Base-by-base conservation (phyloP, 352 stramenopile species). In the Phytopythium helicoides region DNA sequence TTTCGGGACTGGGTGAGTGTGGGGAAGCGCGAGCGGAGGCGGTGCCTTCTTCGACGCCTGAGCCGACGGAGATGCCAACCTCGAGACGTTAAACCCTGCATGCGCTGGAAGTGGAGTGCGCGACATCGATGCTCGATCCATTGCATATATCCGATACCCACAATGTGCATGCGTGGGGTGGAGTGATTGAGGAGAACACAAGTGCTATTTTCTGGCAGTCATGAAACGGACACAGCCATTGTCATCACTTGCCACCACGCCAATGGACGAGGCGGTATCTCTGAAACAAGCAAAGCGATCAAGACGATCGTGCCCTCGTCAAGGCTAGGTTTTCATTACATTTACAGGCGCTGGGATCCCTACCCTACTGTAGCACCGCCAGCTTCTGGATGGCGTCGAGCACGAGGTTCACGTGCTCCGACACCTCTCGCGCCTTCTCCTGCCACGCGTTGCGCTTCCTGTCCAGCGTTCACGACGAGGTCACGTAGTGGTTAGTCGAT, bases 371-470 rank as follows among this genome's bases (percentile, higher is more conserved):
- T 23, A 92, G 71, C 5, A 69, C 56, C 25, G 71, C 83, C 46
- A 91, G 81, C 54, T 90, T 77, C 52, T 88, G 75, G 60, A 92
- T 90, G 26, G 70, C 77, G 15, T 87, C 68, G 39, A 91, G 75
- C 44, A 87, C 83, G 40, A 86, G 68, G 53, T 87, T 87, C 39
- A 90, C 78, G 54, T 89, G 81, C 12, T 79, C 62, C 26, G 81
- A 86, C 33, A 92, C 66, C 55, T 92, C 64, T 2, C 70, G 74
- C 38, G 78, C 78, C 60, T 87, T 89, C 6, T 75, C 50, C 62
- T 91, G 81, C 81, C 81, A 91, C 48, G 63, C 55, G 54, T 73
- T 77, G 16, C 70, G 70, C 50, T 87, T 87, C 53, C 81, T 91
- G 52, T 48, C 21, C n/a, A 51, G 0, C 19, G 15, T 39, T 37